phyloP scores from a whole-genome alignment of 371 early-diverging fungal genomes.

The Capillidium rhysosporum region DNA sequence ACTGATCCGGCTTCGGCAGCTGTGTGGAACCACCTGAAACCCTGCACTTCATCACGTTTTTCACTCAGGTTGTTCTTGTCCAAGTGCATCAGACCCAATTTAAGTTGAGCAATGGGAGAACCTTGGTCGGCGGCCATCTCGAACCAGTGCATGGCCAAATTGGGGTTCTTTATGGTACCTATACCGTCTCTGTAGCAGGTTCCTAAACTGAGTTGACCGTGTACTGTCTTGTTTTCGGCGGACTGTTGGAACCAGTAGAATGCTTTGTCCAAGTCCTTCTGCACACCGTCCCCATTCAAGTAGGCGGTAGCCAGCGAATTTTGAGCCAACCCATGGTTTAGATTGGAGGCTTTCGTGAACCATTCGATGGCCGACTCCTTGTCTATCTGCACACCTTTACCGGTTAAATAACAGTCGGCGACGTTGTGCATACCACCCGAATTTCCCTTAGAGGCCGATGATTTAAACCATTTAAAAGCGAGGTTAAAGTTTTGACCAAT shows the following conservation, averaged over 20 bases:
- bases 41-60: slow-evolving; percentile 24
- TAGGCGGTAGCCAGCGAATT: slow-evolving; percentile 63
- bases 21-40: slow-evolving; percentile 29
- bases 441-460: slow-evolving; percentile 59
- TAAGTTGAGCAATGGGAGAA: slow-evolving; percentile 45
- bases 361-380: slow-evolving; percentile 39
- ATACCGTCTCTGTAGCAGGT: slow-evolving; percentile 64
- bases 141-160: slow-evolving; percentile 41
- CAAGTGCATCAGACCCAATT: slow-evolving; percentile 56
- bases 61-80: slow-evolving; percentile 57
- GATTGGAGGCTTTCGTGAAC: slow-evolving; percentile 42
- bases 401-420: slow-evolving; percentile 71
- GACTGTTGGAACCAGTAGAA: slow-evolving; percentile 8
- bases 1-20: slow-evolving; percentile 43
- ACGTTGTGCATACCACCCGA: slow-evolving; percentile 76
- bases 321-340: slow-evolving; percentile 43
- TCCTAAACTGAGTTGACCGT: slow-evolving; percentile 48
- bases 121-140: slow-evolving; percentile 30
- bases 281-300: slow-evolving; percentile 47
- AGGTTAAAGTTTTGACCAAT: slow-evolving; percentile 32
- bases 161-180: slow-evolving; percentile 37
- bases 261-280: slow-evolving; percentile 19
- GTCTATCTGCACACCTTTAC: slow-evolving; percentile 42
- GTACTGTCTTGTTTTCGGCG: slow-evolving; percentile 28
- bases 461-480: slow-evolving; percentile 65